phyloP scores from a whole-genome alignment of 2,329 filamentous ascomycete species.

The Chaetoscypha palmicola region DNA sequence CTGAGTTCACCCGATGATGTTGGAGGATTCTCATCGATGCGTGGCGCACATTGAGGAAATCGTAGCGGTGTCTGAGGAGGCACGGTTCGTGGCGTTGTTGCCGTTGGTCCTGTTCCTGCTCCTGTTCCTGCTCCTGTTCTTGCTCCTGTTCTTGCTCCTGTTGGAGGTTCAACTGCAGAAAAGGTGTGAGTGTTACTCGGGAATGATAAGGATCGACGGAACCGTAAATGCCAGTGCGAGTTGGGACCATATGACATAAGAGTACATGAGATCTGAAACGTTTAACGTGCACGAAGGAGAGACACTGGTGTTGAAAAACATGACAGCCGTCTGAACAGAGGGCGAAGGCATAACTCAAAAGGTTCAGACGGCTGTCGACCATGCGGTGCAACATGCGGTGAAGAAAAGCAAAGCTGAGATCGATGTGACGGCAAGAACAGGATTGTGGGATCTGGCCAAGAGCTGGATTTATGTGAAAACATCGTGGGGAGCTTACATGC shows the following conservation, averaged over 20 bases:
- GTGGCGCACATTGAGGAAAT: constrained; percentile 24
- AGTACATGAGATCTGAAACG: constrained; percentile 10
- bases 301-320: constrained; percentile 2
- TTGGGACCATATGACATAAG: constrained; percentile 1
- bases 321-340: constrained; percentile 10
- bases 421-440: background rate
- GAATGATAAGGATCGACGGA: background rate
- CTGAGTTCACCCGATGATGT: constrained; percentile 11
- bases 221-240: constrained; percentile 2
- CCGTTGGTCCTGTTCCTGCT: constrained; percentile 16
- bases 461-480: background rate
- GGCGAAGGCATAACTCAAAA: constrained; percentile 12
- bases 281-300: constrained; percentile 3
- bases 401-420: background rate
- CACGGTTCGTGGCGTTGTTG: constrained; percentile 20
- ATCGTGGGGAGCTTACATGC: background rate
- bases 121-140: background rate
- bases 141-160: too few relatives aligned
- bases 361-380: constrained; percentile 8
- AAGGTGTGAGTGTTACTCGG: background rate
- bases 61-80: constrained; percentile 25
- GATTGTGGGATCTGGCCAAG: background rate
- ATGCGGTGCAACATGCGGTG: constrained; percentile 1
- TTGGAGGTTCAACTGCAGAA: background rate
- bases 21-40: constrained; percentile 34